Evolutionary conservation across 495 filamentous ascomycete species (phyloP).

Genomic region (Letharia columbiana): DNA sequence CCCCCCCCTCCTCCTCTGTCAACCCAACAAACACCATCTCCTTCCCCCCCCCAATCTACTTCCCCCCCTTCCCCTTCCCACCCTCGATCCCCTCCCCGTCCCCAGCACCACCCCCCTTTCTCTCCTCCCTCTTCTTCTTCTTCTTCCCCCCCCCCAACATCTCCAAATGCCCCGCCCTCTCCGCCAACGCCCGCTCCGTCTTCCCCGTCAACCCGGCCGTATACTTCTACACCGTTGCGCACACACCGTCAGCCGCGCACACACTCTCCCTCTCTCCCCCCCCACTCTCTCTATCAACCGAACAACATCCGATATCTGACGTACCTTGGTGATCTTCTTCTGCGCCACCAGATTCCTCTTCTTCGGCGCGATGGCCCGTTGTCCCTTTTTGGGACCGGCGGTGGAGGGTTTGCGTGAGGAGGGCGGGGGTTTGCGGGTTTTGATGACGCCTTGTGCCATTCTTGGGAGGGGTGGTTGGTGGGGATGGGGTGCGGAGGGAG

Average conservation of each 20-base stretch:
- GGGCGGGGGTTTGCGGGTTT: conserved; percentile 22
- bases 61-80: neutral
- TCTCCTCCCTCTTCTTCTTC: conserved; percentile 14
- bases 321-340: conserved; percentile 55
- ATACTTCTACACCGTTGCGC: conserved; percentile 44
- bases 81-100: conserved; percentile 9
- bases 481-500: neutral
- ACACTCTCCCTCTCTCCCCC: neutral
- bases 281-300: no score
- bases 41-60: neutral
- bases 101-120: neutral
- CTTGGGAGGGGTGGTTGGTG: neutral
- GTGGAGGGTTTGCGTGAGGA: conserved; percentile 17
- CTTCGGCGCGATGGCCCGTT: conserved; percentile 59
- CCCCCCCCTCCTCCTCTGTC: neutral
- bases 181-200: conserved; percentile 59
- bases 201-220: conserved; percentile 50
- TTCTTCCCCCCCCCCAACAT: conserved; percentile 26
- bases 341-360: conserved; percentile 51
- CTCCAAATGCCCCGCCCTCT: conserved; percentile 56
- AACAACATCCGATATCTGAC: conserved; percentile 1
- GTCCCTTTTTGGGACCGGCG: conserved; percentile 44
- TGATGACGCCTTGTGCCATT: conserved; percentile 32
- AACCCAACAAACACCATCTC: neutral
- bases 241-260: neutral